A percentile compares a stretch with the other conserved stretches of the same genome.
phyloP scores from a whole-genome alignment of 2,329 filamentous ascomycete species.

The Aspergillus nomiae region DNA sequence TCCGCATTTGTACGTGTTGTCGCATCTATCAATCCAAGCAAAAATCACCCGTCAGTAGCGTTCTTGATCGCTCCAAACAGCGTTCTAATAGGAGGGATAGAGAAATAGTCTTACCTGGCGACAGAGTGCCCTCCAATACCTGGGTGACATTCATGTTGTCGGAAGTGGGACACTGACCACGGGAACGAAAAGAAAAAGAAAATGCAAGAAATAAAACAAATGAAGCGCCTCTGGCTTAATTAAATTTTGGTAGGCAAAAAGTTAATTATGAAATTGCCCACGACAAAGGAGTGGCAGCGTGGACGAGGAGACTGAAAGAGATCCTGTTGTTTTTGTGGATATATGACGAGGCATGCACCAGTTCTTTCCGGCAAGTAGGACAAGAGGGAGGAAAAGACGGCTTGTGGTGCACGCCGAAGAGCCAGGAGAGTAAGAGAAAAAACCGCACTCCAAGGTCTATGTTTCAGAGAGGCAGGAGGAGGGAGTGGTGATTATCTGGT shows the following conservation, averaged over 20 bases:
- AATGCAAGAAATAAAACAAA: constrained; percentile 24
- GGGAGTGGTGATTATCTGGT: constrained; percentile 4
- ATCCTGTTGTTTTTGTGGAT: constrained; percentile 40
- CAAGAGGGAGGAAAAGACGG: constrained; percentile 31
- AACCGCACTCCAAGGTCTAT: neutral
- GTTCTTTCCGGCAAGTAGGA: constrained; percentile 30
- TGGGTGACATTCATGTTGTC: constrained; percentile 92
- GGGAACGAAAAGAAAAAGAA: constrained; percentile 22
- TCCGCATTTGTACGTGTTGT: constrained; percentile 87
- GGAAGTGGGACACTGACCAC: constrained; percentile 25
- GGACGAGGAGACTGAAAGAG: constrained; percentile 17
- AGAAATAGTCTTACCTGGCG: constrained; percentile 65
- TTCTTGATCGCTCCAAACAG: constrained; percentile 3
- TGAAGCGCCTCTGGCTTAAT: constrained; percentile 21
- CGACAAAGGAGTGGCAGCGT: constrained; percentile 12
- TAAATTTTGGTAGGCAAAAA: constrained; percentile 15
- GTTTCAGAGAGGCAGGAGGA: constrained; percentile 7
- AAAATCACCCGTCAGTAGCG: constrained; percentile 33
- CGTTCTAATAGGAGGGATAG: neutral
- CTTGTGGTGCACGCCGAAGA: constrained; percentile 26
- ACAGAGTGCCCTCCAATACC: constrained; percentile 96
- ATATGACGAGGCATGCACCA: constrained; percentile 44
- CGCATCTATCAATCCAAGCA: constrained; percentile 66
- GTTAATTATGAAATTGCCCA: constrained; percentile 20
- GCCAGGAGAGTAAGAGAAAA: constrained; percentile 4